These are phyloP conservation scores for Russula ochroleuca DNA, from an alignment of 768 basidiomycete species.

Conservation along the genomic window DNA sequence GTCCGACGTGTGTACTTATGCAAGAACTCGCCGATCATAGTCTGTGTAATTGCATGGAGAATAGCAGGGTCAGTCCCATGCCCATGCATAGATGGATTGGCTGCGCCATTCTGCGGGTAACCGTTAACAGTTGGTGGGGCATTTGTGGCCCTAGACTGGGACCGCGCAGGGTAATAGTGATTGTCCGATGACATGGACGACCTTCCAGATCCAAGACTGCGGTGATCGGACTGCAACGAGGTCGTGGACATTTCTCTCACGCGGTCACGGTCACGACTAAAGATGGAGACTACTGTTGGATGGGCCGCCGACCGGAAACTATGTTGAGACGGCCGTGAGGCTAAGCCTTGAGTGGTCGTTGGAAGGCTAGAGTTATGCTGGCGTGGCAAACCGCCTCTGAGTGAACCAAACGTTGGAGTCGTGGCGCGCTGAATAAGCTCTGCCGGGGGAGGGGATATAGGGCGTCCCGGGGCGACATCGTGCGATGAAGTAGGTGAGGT, in stretches of 20 bases:
- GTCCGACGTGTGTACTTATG: constrained; percentile 93
- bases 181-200: constrained; percentile 82
- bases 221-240: constrained; percentile 66
- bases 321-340: constrained; percentile 70
- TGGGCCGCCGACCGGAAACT: constrained; percentile 77
- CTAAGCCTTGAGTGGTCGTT: constrained; percentile 58
- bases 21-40: constrained; percentile 99
- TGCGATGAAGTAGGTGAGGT: constrained; percentile 43
- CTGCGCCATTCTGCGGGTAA: constrained; percentile 28
- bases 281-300: constrained; percentile 43
- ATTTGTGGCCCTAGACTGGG: constrained; percentile 34
- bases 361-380: constrained; percentile 75
- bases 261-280: constrained; percentile 42
- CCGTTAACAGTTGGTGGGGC: constrained; percentile 47
- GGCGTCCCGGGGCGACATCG: constrained; percentile 75
- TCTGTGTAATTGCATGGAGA: constrained; percentile 97
- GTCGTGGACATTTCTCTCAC: constrained; percentile 61
- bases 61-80: constrained; percentile 72
- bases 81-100: constrained; percentile 20
- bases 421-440: constrained; percentile 92
- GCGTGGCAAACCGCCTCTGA: constrained; percentile 51
- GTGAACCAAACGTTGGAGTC: constrained; percentile 71
- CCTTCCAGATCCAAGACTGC: constrained; percentile 64
- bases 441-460: constrained; percentile 87
- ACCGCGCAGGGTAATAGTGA: constrained; percentile 45